Conservation (phyloP, 2,329 filamentous ascomycete genomes). For the Aspergillus sp. region DNA sequence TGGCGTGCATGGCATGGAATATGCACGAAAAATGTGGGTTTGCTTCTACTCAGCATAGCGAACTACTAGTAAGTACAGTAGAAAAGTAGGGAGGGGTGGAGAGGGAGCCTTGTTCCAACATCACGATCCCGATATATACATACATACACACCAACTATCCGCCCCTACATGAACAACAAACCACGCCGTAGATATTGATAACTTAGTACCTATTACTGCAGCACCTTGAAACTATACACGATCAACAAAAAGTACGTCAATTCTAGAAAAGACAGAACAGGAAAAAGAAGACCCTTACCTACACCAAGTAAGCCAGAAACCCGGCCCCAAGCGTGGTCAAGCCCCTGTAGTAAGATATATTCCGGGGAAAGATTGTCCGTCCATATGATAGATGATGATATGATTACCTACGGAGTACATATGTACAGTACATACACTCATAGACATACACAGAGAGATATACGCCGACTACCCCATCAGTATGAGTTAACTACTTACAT, state of each 20-base stretch:
- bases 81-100: not conserved
- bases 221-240: not conserved
- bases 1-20: slow-evolving; percentile 3
- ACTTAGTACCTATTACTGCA: not conserved
- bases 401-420: not conserved
- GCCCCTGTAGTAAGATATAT: not conserved
- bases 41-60: not conserved
- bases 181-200: not conserved
- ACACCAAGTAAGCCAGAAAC: too few relatives aligned
- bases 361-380: not conserved
- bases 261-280: not conserved
- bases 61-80: not conserved
- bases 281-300: not conserved
- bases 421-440: too few relatives aligned
- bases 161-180: not conserved
- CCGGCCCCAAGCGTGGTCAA: too few relatives aligned
- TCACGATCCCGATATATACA: not conserved
- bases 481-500: too few relatives aligned
- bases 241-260: not conserved
- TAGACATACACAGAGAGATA: too few relatives aligned
- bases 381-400: not conserved
- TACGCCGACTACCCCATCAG: too few relatives aligned
- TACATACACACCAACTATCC: not conserved
- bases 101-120: not conserved
- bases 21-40: slow-evolving; percentile 4